Evolutionary conservation across 352 stramenopile genomes (phyloP).

Genomic region (Elongisporangium senticosum): DNA sequence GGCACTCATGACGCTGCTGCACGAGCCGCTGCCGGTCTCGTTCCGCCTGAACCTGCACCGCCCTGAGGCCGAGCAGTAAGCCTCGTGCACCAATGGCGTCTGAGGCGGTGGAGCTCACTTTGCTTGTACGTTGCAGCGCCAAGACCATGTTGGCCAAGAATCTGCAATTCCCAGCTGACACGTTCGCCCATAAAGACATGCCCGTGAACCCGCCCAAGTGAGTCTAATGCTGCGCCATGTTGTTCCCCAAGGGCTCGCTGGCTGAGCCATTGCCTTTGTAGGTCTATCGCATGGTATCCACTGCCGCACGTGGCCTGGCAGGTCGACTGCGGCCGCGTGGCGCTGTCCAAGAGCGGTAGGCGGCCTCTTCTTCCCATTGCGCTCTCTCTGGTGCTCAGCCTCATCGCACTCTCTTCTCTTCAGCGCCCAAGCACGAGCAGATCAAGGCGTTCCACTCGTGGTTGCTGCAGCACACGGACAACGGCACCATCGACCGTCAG

Average conservation of each 20-base stretch:
- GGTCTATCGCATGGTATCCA: constrained; percentile 75
- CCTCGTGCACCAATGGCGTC: not conserved
- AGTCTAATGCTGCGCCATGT: constrained; percentile 5
- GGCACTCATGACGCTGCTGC: constrained; percentile 63
- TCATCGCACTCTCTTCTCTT: not conserved
- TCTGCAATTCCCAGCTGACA: constrained; percentile 52
- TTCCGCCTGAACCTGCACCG: constrained; percentile 82
- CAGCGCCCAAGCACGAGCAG: constrained; percentile 72
- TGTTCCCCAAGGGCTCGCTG: not conserved
- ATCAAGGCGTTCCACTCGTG: constrained; percentile 90
- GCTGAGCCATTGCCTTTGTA: constrained; percentile 9
- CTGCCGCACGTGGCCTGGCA: constrained; percentile 76
- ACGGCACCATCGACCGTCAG: constrained; percentile 93
- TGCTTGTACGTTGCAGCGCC: constrained; percentile 19
- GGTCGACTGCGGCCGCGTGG: constrained; percentile 72
- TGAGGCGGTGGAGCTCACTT: not conserved
- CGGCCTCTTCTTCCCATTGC: constrained; percentile 1
- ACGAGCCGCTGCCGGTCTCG: constrained; percentile 71
- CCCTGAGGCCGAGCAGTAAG: constrained; percentile 36
- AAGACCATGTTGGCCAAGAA: constrained; percentile 39
- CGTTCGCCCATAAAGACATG: constrained; percentile 45
- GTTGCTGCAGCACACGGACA: constrained; percentile 90
- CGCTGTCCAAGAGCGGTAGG: constrained; percentile 73
- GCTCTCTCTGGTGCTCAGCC: not conserved
- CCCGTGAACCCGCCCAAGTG: constrained; percentile 61